Base-by-base conservation (phyloP, 768 basidiomycete species). In the Termitomyces sp. region DNA sequence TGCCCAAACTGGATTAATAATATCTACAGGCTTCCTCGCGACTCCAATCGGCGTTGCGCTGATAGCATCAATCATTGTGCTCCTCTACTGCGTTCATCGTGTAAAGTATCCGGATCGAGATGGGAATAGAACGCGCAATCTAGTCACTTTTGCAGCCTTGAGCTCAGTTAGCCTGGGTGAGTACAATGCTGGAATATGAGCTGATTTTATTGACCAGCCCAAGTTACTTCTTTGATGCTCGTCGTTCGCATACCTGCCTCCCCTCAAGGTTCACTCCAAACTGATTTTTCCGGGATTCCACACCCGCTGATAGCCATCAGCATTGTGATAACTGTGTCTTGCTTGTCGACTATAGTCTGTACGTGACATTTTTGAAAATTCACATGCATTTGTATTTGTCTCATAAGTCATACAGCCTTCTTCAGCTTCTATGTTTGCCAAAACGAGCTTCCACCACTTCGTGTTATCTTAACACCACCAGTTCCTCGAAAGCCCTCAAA, bases 281-380 rank as follows among this genome's bases (percentile, higher is more conserved):
- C 58, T 4, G 73, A 77, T 54, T 72, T 77, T 23, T 61, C 61
- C 40, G 58, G 63, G 1, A 36, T 64, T 13, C 35, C 50, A 0
- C 55, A 68, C 56, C 57, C 71, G 5, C 70, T 71, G 30, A 48
- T 60, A 14, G 56, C 56, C 13, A 69, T 69, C 2, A 56, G 61
- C 13, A 62, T 66, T 3, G 61, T 74, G 4, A 62, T 74, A 28
- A 62, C 56, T 23, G 32, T 75, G 59, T 71, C 72, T 18, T 77
- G 71, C 32, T 40, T 69, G n/a, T 54, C 67, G 12, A 59, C 69
- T 18, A 30, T 64, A 44, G 40, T 65, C 36, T 68, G 76, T 77
- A 57, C 50, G 71, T 56, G 36, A 16, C 54, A 1, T 26, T 36
- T 33, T 20, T 28, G 35, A 6, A 28, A 16, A 18, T n/a, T 13